A percentile compares a stretch with the other conserved stretches of the same genome.
phyloP scores from a whole-genome alignment of 306 rosid genomes.

The Rosa chinensis region DNA sequence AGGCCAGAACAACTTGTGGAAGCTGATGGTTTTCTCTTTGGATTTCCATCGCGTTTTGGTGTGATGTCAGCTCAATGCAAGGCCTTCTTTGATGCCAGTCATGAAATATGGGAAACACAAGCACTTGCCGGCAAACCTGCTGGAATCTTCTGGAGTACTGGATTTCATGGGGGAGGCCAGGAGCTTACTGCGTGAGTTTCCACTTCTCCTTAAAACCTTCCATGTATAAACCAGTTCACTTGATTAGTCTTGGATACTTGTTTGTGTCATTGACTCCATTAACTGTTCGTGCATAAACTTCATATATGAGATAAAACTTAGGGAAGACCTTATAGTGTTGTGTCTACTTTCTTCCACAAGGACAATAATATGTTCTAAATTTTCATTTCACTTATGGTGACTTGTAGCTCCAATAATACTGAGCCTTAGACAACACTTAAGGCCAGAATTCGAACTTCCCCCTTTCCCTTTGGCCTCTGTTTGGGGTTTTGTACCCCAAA shows the following conservation, averaged over 20 bases:
- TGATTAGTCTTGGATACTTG: neutral
- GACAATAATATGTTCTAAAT: too few species aligned
- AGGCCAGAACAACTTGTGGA: conserved; percentile 78
- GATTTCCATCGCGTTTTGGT: conserved; percentile 95
- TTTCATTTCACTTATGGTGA: too few species aligned
- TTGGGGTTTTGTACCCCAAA: neutral
- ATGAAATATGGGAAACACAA: conserved; percentile 71
- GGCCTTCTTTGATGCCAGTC: conserved; percentile 83
- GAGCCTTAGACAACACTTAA: too few species aligned
- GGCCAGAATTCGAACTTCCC: too few species aligned
- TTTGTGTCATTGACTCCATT: neutral
- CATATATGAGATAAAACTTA: neutral
- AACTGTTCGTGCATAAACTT: neutral
- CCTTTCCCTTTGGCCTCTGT: too few species aligned
- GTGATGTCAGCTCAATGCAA: conserved; percentile 86
- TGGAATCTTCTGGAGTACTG: conserved; percentile 97
- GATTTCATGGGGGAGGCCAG: conserved; percentile 94
- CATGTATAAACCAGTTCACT: neutral
- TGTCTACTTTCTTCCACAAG: too few species aligned
- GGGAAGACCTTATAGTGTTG: too few species aligned
- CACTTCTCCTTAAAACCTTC: neutral
- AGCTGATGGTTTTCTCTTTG: conserved; percentile 85
- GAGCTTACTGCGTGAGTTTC: conserved; percentile 86
- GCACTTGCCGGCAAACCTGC: conserved; percentile 96
- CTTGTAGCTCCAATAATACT: too few species aligned